These are phyloP conservation scores for Carex scoparia DNA, from an alignment of 176 grass and related monocot species.

Conservation along the genomic window DNA sequence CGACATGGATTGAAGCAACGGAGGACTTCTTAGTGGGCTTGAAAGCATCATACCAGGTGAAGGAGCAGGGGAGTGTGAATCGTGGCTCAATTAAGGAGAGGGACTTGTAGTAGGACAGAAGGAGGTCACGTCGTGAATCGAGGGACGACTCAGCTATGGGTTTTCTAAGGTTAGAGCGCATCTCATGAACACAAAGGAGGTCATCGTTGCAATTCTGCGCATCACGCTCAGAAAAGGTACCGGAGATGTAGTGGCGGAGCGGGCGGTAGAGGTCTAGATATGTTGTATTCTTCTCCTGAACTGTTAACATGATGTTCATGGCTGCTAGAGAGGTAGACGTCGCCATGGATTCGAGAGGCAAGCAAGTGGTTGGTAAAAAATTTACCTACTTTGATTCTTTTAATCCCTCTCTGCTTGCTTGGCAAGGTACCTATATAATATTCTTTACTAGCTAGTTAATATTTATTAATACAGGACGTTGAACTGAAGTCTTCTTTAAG, in stretches of 20 bases:
- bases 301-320: slow-evolving; percentile 89
- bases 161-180: slow-evolving; percentile 58
- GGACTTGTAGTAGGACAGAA: slow-evolving; percentile 69
- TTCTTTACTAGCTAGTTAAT: too few species aligned
- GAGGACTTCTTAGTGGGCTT: slow-evolving; percentile 61
- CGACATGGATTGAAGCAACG: slow-evolving; percentile 64
- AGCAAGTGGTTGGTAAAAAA: too few species aligned
- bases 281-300: slow-evolving; percentile 89
- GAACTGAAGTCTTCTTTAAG: too few species aligned
- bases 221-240: slow-evolving; percentile 76
- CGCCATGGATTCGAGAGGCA: slow-evolving; percentile 16
- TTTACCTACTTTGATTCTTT: too few species aligned
- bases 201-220: slow-evolving; percentile 78
- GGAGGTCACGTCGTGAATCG: slow-evolving; percentile 63
- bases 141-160: slow-evolving; percentile 47
- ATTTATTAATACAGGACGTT: too few species aligned
- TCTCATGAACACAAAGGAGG: slow-evolving; percentile 59
- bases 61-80: slow-evolving; percentile 86
- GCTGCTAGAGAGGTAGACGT: slow-evolving; percentile 29
- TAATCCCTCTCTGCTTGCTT: too few species aligned
- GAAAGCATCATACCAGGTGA: slow-evolving; percentile 95
- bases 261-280: slow-evolving; percentile 76
- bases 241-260: slow-evolving; percentile 71
- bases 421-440: too few species aligned
- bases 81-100: slow-evolving; percentile 75